Conservation (phyloP, 805 yeast genomes). For the Maudiozyma pseudohumilis region DNA sequence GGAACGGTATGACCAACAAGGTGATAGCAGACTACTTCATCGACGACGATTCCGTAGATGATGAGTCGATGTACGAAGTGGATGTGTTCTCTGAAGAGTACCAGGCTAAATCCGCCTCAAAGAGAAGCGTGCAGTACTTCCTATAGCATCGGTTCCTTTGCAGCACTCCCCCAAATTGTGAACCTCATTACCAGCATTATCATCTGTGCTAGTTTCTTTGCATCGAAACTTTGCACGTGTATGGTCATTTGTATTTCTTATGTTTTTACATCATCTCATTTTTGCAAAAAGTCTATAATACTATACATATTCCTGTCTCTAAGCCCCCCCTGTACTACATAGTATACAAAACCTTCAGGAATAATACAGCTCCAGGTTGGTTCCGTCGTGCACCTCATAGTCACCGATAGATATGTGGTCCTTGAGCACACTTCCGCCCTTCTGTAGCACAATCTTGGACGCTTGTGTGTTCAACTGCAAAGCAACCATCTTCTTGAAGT, state of each 20-base stretch:
- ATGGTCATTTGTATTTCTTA: too few relatives aligned
- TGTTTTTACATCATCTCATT: too few relatives aligned
- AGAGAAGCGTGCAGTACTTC: conserved; percentile 28
- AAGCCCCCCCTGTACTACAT: too few relatives aligned
- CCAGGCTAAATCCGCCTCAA: conserved; percentile 26
- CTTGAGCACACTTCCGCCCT: conserved; percentile 75
- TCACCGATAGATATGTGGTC: conserved; percentile 90
- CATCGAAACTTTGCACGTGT: too few relatives aligned
- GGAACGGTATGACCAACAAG: conserved; percentile 6
- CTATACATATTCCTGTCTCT: too few relatives aligned
- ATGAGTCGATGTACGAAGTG: background rate
- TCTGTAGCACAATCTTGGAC: conserved; percentile 58
- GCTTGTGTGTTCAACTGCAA: conserved; percentile 70
- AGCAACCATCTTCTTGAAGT: conserved; percentile 74
- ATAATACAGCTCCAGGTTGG: conserved; percentile 76
- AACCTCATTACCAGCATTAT: too few relatives aligned
- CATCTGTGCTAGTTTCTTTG: too few relatives aligned
- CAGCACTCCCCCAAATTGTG: too few relatives aligned
- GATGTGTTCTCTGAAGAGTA: conserved; percentile 29
- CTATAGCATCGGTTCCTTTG: too few relatives aligned
- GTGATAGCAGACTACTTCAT: conserved; percentile 10
- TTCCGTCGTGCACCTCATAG: conserved; percentile 86
- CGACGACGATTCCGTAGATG: conserved; percentile 4
- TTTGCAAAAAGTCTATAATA: too few relatives aligned
- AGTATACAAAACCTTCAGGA: conserved; percentile 27